These are phyloP conservation scores for Coleophoma cylindrospora DNA, from an alignment of 2,329 filamentous ascomycete species.

Conservation along the genomic window DNA sequence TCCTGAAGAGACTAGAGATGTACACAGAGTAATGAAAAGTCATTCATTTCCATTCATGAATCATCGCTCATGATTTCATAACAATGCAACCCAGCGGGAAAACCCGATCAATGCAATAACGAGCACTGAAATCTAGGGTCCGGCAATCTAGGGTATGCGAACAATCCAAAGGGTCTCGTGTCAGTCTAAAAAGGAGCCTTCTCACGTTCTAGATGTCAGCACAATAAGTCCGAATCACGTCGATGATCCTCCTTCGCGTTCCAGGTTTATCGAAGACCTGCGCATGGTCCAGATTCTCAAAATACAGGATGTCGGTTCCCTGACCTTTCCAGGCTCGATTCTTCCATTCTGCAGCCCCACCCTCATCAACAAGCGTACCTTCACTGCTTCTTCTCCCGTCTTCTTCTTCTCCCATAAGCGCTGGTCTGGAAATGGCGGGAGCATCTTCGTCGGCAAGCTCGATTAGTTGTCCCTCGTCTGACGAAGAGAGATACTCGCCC, in stretches of 20 bases:
- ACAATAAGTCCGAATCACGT: conserved; percentile 24
- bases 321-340: conserved; percentile 23
- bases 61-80: no score
- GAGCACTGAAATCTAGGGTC: no score
- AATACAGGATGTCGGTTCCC: conserved; percentile 47
- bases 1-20: no score
- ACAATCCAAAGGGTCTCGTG: no score
- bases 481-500: conserved; percentile 39
- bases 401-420: conserved; percentile 8
- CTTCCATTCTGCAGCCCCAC: conserved; percentile 23
- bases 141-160: no score
- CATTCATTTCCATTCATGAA: no score
- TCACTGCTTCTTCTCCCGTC: conserved; percentile 14
- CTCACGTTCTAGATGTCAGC: conserved; percentile 1
- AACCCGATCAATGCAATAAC: no score
- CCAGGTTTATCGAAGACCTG: conserved; percentile 40
- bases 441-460: conserved; percentile 11
- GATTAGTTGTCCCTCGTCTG: conserved; percentile 9
- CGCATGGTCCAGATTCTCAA: conserved; percentile 49
- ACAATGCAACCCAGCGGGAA: no score
- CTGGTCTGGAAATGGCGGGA: neutral
- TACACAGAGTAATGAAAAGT: no score
- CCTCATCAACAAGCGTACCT: conserved; percentile 7
- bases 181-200: no score
- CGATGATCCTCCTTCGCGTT: conserved; percentile 27